A percentile compares a stretch with the other conserved stretches of the same genome.
These are phyloP conservation scores for Pseudogymnoascus sp. DNA, from an alignment of 2,329 filamentous ascomycete genomes.

Conservation along the genomic window DNA sequence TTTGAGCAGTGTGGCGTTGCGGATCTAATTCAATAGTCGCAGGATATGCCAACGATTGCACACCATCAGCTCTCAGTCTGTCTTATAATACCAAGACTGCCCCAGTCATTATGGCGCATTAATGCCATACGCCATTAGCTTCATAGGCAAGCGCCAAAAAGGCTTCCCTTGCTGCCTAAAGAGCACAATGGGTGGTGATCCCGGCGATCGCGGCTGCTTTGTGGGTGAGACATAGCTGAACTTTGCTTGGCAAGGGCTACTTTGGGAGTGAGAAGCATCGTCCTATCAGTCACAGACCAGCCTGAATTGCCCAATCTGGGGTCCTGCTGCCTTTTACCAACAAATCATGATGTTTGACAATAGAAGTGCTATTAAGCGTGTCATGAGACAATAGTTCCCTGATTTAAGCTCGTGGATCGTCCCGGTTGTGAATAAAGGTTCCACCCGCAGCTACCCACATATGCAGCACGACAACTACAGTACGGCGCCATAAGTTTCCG, in stretches of 20 bases:
- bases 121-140: background rate
- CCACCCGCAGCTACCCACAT: background rate
- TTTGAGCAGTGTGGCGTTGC: background rate
- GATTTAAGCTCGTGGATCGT: background rate
- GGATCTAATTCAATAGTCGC: background rate
- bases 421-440: background rate
- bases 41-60: background rate
- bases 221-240: background rate
- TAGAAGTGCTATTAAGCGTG: background rate
- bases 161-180: background rate
- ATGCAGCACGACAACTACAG: background rate
- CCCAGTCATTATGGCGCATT: background rate
- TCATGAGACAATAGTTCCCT: background rate
- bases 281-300: background rate
- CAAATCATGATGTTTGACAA: background rate
- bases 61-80: background rate
- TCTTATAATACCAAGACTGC: background rate
- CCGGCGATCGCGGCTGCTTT: background rate
- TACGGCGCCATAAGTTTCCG: too few relatives aligned
- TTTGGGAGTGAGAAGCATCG: background rate
- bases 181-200: background rate
- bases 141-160: background rate
- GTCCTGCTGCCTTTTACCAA: background rate
- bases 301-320: background rate
- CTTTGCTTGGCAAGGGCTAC: background rate